phyloP scores from a whole-genome alignment of 176 grass and related monocot species.

The Carex myosuroides region DNA sequence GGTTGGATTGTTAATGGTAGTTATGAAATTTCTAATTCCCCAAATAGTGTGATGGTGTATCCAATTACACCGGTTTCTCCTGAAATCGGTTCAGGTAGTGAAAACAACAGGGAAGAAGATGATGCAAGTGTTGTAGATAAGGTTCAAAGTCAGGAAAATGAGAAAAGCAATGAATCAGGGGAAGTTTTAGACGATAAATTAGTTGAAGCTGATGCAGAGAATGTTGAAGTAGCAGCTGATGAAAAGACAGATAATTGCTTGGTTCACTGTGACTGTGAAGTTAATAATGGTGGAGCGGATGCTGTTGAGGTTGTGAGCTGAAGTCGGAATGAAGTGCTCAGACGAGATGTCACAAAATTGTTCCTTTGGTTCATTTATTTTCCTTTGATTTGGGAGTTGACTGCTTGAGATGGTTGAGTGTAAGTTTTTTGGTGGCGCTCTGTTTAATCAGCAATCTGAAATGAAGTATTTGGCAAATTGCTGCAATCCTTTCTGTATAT shows the following conservation, averaged over 20 bases:
- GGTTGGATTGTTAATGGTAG: slow-evolving; percentile 49
- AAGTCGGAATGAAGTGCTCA: slow-evolving; percentile 15
- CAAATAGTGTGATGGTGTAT: slow-evolving; percentile 44
- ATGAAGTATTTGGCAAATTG: not conserved
- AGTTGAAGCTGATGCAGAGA: slow-evolving; percentile 24
- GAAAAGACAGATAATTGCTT: slow-evolving; percentile 65
- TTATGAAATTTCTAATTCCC: slow-evolving; percentile 37
- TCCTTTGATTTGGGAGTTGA: slow-evolving; percentile 1
- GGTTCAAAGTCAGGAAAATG: slow-evolving; percentile 28
- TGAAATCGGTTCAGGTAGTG: slow-evolving; percentile 38
- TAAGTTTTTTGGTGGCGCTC: not conserved
- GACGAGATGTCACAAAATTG: not conserved
- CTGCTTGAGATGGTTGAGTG: not conserved
- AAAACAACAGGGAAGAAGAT: slow-evolving; percentile 46
- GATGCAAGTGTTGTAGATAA: slow-evolving; percentile 26
- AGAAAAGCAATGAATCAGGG: slow-evolving; percentile 26
- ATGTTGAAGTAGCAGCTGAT: slow-evolving; percentile 16
- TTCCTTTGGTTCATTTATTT: slow-evolving; percentile 12
- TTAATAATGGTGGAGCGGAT: slow-evolving; percentile 48
- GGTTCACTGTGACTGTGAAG: slow-evolving; percentile 68
- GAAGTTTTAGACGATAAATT: slow-evolving; percentile 28
- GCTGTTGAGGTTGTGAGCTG: slow-evolving; percentile 49
- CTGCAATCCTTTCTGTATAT: not conserved
- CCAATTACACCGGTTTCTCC: slow-evolving; percentile 42
- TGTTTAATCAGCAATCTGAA: not conserved